phyloP scores from a whole-genome alignment of 2,329 filamentous ascomycete genomes.

The Thermoascus crustaceus region DNA sequence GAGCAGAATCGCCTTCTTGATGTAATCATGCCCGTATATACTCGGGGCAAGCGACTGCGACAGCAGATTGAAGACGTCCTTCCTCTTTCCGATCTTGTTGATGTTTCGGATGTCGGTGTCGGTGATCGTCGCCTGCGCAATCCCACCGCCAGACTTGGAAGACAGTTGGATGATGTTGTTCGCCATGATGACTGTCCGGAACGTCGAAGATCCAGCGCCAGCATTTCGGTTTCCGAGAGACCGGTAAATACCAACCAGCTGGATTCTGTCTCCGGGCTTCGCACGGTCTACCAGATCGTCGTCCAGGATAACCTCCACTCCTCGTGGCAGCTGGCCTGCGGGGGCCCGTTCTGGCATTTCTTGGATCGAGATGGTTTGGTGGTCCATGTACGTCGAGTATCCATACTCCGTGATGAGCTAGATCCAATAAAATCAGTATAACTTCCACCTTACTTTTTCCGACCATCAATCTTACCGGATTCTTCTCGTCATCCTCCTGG shows the following conservation, averaged over 20 bases:
- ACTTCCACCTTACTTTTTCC: slow-evolving; percentile 5
- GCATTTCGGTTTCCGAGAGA: slow-evolving; percentile 93
- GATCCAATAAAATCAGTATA: slow-evolving; percentile 7
- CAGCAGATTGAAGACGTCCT: slow-evolving; percentile 82
- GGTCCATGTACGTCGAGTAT: slow-evolving; percentile 89
- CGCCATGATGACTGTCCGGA: slow-evolving; percentile 86
- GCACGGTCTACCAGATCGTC: slow-evolving; percentile 92
- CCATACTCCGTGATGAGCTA: slow-evolving; percentile 87
- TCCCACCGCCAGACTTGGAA: slow-evolving; percentile 89
- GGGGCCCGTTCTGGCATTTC: slow-evolving; percentile 98
- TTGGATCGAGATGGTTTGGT: slow-evolving; percentile 96
- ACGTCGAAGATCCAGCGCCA: slow-evolving; percentile 80
- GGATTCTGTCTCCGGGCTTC: slow-evolving; percentile 92
- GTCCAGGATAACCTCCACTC: slow-evolving; percentile 93
- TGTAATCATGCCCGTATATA: slow-evolving; percentile 93
- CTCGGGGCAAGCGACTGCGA: slow-evolving; percentile 92
- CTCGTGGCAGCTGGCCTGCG: slow-evolving; percentile 86
- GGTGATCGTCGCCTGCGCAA: slow-evolving; percentile 85
- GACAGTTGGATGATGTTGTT: slow-evolving; percentile 94
- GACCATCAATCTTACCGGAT: slow-evolving; percentile 49
- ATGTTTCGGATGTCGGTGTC: slow-evolving; percentile 98
- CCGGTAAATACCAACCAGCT: slow-evolving; percentile 92
- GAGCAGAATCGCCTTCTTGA: slow-evolving; percentile 93
- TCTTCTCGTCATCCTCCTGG: slow-evolving; percentile 85
- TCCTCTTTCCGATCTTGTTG: slow-evolving; percentile 94